phyloP scores from a whole-genome alignment of 192 early-diverging fungal species.

The Phycomyces blakesleeanus region DNA sequence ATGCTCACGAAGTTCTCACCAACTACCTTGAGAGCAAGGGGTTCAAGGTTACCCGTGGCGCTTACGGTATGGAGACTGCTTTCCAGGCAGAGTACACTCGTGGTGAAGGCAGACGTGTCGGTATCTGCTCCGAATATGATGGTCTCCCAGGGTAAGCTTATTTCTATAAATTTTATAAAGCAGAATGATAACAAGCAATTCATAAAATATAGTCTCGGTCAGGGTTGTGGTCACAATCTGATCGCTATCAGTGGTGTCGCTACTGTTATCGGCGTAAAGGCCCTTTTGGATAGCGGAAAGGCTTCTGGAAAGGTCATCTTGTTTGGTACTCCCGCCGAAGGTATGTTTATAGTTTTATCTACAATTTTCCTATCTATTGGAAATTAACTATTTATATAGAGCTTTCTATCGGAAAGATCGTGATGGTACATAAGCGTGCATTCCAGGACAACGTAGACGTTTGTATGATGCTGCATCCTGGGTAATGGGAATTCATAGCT shows the following conservation, averaged over 20 bases:
- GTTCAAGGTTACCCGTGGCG: conserved; percentile 58
- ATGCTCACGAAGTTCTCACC: conserved; percentile 63
- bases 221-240: conserved; percentile 68
- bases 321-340: conserved; percentile 79
- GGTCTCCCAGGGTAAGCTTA: conserved; percentile 53
- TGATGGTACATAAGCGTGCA: conserved; percentile 60
- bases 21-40: conserved; percentile 61
- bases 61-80: conserved; percentile 67
- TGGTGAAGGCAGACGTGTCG: conserved; percentile 43
- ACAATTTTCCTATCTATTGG: not conserved
- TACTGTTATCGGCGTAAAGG: conserved; percentile 48
- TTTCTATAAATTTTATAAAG: not conserved
- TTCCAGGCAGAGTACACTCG: conserved; percentile 66
- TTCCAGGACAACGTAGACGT: conserved; percentile 66
- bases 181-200: not conserved
- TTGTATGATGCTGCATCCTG: conserved; percentile 81
- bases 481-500: conserved; percentile 31
- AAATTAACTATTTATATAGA: conserved; percentile 28
- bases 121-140: conserved; percentile 60
- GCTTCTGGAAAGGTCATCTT: conserved; percentile 58
- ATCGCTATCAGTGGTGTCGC: conserved; percentile 64
- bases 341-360: conserved; percentile 7
- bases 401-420: conserved; percentile 68
- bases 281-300: conserved; percentile 37
- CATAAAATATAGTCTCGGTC: conserved; percentile 20